Evolutionary conservation across 2,329 filamentous ascomycete genomes (phyloP), one percentile per base, ranked within the genome.

Genomic region (Metarhizium humberi): DNA sequence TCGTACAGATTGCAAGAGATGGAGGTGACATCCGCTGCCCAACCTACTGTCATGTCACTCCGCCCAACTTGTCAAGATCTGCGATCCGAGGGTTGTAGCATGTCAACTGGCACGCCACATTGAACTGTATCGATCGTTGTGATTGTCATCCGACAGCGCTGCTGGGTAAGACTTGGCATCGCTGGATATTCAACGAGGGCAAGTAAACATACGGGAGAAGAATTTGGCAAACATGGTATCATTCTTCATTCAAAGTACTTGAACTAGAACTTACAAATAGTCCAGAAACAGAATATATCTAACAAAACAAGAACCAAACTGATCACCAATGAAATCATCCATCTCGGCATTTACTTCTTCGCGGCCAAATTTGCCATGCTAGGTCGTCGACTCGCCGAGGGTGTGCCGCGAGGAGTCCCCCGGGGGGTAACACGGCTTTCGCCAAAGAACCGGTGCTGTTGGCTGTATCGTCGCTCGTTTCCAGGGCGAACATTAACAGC

Each of bases 391-490:
- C 66, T 72, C 0, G 68, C 70, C 0, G 69, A 67, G 0, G 71
- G 71, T 0, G 71, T 73, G 1, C 68, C 70, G 7, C 70, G 59
- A 0, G 71, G 71, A 2, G 71, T 73, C 4, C 60, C 63, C 16
- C 67, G 63, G 5, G 71, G 71, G 1, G 71, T 74, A 1, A 73
- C 71, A 29, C 71, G 69, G 43, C 61, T 71, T 61, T 74, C 71
- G 1, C 71, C 71, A 50, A 74, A 73, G 64, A 74, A 74, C 13
- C 71, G 70, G 46, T 71, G 58, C 43, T 72, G 67, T 52, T 74
- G 71, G 55, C 71, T 73, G 61, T 67, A 74, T 6, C 64, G 60
- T 1, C 70, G 66, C 1, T 59, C 58, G 3, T 59, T 56, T 2
- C 50, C 59, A 0, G 63, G 60, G 3, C 64, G 56, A 3, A 60